Evolutionary conservation across 148 eudicot species (phyloP), one percentile per base, ranked within the genome.

Genomic region (Amaranthus hypochondriacus): DNA sequence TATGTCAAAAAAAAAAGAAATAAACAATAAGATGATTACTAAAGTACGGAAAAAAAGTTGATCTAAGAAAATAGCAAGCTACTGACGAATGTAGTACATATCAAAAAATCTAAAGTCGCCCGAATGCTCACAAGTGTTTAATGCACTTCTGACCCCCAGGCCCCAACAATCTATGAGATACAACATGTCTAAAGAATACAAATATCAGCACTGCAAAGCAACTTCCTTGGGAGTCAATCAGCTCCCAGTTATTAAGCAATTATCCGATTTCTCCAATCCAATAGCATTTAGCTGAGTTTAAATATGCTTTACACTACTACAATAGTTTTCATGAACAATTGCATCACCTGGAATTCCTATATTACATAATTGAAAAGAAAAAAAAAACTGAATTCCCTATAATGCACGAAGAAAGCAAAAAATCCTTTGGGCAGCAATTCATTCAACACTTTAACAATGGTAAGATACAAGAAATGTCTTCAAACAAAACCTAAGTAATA

Each of bases 171-270:
- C 18, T 18, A 18, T 18, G 18, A 18, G 0, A 18, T 18, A 18
- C 18, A 50, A 13, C 53, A 53, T 58, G n/a, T 60, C 59, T 47
- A 4, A 39, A n/a, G 0, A 28, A 49, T 49, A 53, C 43, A 6
- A 52, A 18, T 18, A 18, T 18, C 18, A 18, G 18, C 18, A 18
- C 18, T 18, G 18, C 51, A 54, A 69, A 75, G 39, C 6, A 69
- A 66, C 47, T 62, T 69, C 10, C 13, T 59, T n/a, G 50, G 46
- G n/a, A 57, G 43, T 76, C 60, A 39, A 61, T 42, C 48, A 60
- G 8, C 7, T 60, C 11, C 51, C 39, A 39, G 39, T 63, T 28
- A 48, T 46, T 51, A 61, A 48, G 43, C 44, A 52, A 76, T 42
- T 56, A 51, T 61, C 49, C 12, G 18, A 21, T 70, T 8, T 28